Conservation (phyloP, 441 rosid species). For the Raphanus hybrid region DNA sequence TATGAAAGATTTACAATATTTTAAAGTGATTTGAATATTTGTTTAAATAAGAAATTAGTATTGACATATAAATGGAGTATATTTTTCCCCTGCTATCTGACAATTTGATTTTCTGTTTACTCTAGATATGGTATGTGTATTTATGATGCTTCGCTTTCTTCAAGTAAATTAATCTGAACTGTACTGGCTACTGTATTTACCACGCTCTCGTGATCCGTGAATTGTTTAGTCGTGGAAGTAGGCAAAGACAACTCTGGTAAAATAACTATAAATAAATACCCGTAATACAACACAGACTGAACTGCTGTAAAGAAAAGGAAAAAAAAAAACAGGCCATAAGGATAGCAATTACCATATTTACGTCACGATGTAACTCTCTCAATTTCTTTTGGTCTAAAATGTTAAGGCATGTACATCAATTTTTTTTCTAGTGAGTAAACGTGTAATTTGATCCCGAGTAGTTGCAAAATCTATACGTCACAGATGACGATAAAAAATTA, state of each 20-base stretch:
- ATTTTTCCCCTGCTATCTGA: background rate
- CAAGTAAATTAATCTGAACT: background rate
- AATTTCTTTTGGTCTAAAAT: too few relatives aligned
- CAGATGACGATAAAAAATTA: too few relatives aligned
- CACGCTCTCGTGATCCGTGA: background rate
- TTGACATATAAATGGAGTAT: background rate
- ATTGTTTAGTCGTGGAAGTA: conserved; percentile 1
- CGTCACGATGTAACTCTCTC: background rate
- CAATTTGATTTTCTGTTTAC: conserved; percentile 7
- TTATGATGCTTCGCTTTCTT: conserved; percentile 4
- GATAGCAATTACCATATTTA: background rate
- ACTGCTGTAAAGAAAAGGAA: background rate
- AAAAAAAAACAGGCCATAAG: background rate
- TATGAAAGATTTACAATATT: background rate
- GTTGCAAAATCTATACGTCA: too few relatives aligned
- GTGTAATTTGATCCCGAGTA: too few relatives aligned
- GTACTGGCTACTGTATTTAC: background rate
- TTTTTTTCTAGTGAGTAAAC: too few relatives aligned
- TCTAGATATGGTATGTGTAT: background rate
- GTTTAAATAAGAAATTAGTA: background rate
- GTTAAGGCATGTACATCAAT: too few relatives aligned
- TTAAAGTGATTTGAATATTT: background rate
- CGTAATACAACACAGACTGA: conserved; percentile 1
- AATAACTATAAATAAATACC: background rate
- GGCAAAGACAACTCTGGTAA: conserved; percentile 1